phyloP scores from a whole-genome alignment of 352 stramenopile genomes.

The Globisporangium cylindrosporum region DNA sequence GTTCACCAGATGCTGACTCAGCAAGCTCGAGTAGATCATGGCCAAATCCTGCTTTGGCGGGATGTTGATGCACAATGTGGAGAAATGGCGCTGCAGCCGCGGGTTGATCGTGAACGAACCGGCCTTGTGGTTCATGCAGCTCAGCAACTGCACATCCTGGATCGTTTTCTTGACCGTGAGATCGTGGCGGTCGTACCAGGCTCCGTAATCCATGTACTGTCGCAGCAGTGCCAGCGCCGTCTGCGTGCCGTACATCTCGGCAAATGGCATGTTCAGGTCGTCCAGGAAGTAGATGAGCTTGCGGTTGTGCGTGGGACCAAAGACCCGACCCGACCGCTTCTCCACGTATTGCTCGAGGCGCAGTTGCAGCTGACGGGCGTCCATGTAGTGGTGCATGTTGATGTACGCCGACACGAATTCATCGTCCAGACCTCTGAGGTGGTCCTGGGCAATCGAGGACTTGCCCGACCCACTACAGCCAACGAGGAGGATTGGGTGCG shows the following conservation, averaged over 20 bases:
- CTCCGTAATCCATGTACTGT: constrained; percentile 90
- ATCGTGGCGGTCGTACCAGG: constrained; percentile 90
- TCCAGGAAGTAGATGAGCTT: constrained; percentile 89
- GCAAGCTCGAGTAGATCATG: constrained; percentile 66
- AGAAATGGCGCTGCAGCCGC: constrained; percentile 88
- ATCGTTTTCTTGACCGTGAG: constrained; percentile 86
- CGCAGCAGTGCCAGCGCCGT: constrained; percentile 86
- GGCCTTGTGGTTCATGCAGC: constrained; percentile 90
- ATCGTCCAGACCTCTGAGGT: constrained; percentile 67
- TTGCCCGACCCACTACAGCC: constrained; percentile 86
- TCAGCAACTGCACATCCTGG: constrained; percentile 86
- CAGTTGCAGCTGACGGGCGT: constrained; percentile 68
- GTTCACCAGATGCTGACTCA: constrained; percentile 57
- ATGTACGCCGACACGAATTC: constrained; percentile 53
- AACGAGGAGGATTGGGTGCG: constrained; percentile 70
- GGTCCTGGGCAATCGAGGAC: constrained; percentile 71
- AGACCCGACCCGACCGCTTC: constrained; percentile 86
- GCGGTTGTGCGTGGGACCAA: constrained; percentile 74
- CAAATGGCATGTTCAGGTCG: constrained; percentile 88
- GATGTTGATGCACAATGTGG: constrained; percentile 72
- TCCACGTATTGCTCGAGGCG: constrained; percentile 83
- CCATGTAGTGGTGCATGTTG: constrained; percentile 88
- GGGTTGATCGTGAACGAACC: constrained; percentile 87
- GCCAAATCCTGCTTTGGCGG: constrained; percentile 59
- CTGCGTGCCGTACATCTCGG: constrained; percentile 89